Evolutionary conservation across 1,139 yeast genomes (phyloP).

Genomic region (Scheffersomyces quercinus): DNA sequence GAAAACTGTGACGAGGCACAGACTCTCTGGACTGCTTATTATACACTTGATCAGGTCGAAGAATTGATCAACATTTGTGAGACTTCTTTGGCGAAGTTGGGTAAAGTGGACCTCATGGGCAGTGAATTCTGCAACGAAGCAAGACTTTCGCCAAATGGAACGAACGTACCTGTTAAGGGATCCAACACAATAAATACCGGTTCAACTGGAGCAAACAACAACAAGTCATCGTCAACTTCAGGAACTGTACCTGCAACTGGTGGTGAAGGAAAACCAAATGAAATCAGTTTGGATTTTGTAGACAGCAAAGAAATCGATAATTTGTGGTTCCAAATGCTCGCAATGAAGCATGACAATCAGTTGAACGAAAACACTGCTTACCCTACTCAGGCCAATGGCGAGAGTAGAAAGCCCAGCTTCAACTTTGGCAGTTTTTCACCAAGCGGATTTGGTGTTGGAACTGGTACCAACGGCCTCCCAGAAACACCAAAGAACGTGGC

Average conservation of each 20-base stretch:
- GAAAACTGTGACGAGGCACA: neutral
- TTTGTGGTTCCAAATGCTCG: slow-evolving; percentile 37
- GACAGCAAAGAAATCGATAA: slow-evolving; percentile 34
- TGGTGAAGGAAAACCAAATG: neutral
- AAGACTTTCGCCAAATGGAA: neutral
- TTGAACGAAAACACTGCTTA: neutral
- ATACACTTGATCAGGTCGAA: neutral
- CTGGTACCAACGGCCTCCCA: neutral
- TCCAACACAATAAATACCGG: neutral
- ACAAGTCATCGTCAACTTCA: slow-evolving; percentile 5
- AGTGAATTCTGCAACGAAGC: neutral
- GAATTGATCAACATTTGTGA: neutral
- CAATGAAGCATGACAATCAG: slow-evolving; percentile 24
- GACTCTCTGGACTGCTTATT: neutral
- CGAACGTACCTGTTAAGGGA: neutral
- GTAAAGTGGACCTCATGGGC: neutral
- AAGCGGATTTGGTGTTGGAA: neutral
- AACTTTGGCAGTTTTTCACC: neutral
- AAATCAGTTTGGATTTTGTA: slow-evolving; percentile 14
- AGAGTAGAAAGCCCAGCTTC: neutral
- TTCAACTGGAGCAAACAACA: neutral
- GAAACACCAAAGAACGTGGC: neutral
- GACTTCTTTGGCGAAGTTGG: neutral
- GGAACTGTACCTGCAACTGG: neutral
- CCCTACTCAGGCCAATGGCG: neutral